These are phyloP conservation scores for Phyllosticta capitalensis DNA, from an alignment of 2,329 filamentous ascomycete genomes.

Conservation along the genomic window DNA sequence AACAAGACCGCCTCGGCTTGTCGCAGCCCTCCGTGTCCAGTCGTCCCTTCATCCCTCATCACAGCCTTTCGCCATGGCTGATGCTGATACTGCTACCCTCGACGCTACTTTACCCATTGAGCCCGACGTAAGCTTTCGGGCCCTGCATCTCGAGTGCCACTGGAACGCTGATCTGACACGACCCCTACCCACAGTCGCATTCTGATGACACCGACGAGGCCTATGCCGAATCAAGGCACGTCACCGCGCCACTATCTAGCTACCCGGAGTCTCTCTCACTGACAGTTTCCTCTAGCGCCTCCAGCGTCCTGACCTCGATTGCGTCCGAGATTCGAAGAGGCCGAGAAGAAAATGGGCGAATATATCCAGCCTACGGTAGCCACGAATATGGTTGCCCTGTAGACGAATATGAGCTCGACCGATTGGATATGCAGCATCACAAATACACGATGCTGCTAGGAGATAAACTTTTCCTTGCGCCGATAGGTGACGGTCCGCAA, in stretches of 20 bases:
- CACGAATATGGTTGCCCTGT: constrained; percentile 5
- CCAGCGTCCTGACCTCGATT: constrained; percentile 5
- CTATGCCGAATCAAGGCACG: constrained; percentile 4
- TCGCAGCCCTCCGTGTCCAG: neutral
- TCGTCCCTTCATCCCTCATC: neutral
- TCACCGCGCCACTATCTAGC: neutral
- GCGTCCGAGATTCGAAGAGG: constrained; percentile 5
- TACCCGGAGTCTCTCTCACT: neutral
- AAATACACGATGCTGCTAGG: constrained; percentile 30
- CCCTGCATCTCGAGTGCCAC: neutral
- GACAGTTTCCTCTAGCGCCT: neutral
- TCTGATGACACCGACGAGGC: constrained; percentile 1
- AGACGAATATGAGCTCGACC: constrained; percentile 6
- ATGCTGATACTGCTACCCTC: neutral
- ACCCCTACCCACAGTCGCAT: neutral
- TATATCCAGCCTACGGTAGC: constrained; percentile 5
- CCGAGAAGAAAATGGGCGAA: constrained; percentile 8
- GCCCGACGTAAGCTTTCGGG: neutral
- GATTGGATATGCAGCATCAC: constrained; percentile 33
- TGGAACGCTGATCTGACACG: neutral
- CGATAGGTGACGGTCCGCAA: constrained; percentile 16
- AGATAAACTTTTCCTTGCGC: constrained; percentile 26
- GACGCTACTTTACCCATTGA: neutral
- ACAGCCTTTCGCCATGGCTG: neutral
- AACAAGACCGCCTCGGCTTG: neutral